Percentiles rank a stretch among this genome's conserved stretches.
These are phyloP conservation scores for Ogataea glucozyma DNA, from an alignment of 805 yeast genomes.

Conservation along the genomic window DNA sequence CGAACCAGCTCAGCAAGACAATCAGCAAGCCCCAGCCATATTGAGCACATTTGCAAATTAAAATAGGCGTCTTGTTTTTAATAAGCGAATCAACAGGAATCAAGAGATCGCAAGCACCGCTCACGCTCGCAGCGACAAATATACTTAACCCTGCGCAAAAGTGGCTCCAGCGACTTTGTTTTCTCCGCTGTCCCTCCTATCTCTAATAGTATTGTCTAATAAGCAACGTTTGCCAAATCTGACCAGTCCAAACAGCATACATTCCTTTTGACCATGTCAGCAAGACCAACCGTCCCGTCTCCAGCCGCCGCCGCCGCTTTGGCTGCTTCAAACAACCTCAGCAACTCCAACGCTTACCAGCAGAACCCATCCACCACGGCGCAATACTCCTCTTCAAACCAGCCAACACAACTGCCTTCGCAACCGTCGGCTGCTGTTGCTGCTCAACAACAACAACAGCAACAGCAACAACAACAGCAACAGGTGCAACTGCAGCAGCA, in stretches of 20 bases:
- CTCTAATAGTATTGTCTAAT: neutral
- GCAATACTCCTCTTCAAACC: constrained; percentile 29
- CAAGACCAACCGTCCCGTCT: constrained; percentile 29
- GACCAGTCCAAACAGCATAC: neutral
- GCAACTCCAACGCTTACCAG: constrained; percentile 24
- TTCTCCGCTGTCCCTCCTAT: constrained; percentile 1
- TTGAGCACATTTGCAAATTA: constrained; percentile 2
- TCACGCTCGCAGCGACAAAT: constrained; percentile 3
- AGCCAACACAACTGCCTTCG: constrained; percentile 18
- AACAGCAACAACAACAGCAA: constrained; percentile 17
- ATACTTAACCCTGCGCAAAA: neutral
- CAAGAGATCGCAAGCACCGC: constrained; percentile 5
- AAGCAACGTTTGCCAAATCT: neutral
- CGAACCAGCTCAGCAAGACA: constrained; percentile 5
- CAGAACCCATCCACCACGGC: constrained; percentile 32
- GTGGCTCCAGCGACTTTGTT: constrained; percentile 8
- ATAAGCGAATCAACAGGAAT: constrained; percentile 1
- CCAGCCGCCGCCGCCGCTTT: constrained; percentile 39
- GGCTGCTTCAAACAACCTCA: constrained; percentile 33
- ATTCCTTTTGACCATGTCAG: constrained; percentile 21
- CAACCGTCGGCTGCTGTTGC: constrained; percentile 15
- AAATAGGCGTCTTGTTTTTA: constrained; percentile 1
- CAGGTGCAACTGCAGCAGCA: constrained; percentile 14
- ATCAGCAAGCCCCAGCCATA: neutral
- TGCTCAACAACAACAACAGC: constrained; percentile 16